These are phyloP conservation scores for Marsdenia floribunda DNA, from an alignment of 257 asterid species.

Conservation along the genomic window DNA sequence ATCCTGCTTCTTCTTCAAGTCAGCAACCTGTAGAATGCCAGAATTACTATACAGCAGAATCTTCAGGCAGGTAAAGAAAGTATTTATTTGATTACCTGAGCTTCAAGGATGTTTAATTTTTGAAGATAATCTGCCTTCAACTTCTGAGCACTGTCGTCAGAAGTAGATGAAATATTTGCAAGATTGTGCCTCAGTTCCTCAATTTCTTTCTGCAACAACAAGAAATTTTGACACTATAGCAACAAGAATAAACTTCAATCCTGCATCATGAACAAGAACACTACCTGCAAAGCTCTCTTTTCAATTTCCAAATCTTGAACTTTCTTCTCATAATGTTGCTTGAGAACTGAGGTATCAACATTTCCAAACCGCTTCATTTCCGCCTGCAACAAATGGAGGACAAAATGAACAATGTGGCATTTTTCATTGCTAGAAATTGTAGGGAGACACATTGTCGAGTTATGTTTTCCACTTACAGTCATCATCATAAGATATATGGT, in stretches of 20 bases:
- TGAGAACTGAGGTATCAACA: slow-evolving; percentile 70
- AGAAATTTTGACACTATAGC: slow-evolving; percentile 15
- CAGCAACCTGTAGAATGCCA: slow-evolving; percentile 59
- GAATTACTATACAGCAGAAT: slow-evolving; percentile 14
- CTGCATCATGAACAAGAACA: slow-evolving; percentile 7
- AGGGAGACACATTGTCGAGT: background rate
- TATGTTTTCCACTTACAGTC: background rate
- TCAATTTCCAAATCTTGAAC: slow-evolving; percentile 85
- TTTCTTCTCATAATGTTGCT: slow-evolving; percentile 90
- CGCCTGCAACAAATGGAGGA: slow-evolving; percentile 40
- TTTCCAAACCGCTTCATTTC: slow-evolving; percentile 74
- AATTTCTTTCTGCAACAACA: slow-evolving; percentile 69
- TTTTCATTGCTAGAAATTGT: background rate
- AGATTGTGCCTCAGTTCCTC: slow-evolving; percentile 70
- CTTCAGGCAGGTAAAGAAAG: slow-evolving; percentile 7
- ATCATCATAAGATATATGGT: background rate
- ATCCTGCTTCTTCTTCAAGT: slow-evolving; percentile 93
- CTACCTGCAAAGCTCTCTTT: slow-evolving; percentile 71
- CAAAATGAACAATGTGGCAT: background rate
- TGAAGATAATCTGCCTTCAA: slow-evolving; percentile 92
- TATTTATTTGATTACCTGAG: slow-evolving; percentile 44
- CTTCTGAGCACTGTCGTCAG: slow-evolving; percentile 93
- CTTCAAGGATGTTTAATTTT: slow-evolving; percentile 83
- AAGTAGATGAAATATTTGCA: slow-evolving; percentile 57
- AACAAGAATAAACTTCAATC: background rate